Evolutionary conservation across 2,329 filamentous ascomycete species (phyloP), one percentile per base, ranked within the genome.

Genomic region (Sporothrix sp.): DNA sequence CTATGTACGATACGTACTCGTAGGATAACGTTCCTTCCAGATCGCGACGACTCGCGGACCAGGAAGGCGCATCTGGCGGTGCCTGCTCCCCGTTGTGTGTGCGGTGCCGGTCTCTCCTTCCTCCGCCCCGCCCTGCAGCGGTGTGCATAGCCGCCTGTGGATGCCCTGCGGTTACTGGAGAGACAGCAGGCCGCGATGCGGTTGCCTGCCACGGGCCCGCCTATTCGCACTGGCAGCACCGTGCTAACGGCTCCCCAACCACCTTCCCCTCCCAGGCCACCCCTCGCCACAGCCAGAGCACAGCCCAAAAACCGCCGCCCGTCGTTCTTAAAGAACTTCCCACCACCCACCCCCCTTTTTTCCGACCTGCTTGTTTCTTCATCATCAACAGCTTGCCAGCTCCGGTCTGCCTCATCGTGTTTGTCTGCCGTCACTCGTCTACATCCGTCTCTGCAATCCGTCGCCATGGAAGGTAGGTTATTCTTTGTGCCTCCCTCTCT

Each of bases 381-480:
- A 51, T 51, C 48, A 51, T 48, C 48, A 44, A 35, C 48, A 48
- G 58, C 61, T 58, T 56, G n/a, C n/a, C 53, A 56, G 39, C 56
- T 56, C 55, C 58, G 57, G 58, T 58, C 58, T 58, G 27, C 27
- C 28, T 60, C 65, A 61, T 60, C 63, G 61, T 60, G 63, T 44
- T 35, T 47, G 18, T 40, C 32, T 36, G 63, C 57, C 60, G 59
- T 51, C 44, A 38, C 39, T 16, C 43, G 58, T 58, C 61, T 59
- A 60, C 54, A 11, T 60, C 57, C 58, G 21, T 42, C 61, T 59
- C 61, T 58, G 58, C 51, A 71, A 75, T 69, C 70, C 66, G 66
- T 68, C 71, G 72, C 67, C 66, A 79, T 79, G 75, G 75, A 75
- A 70, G 72, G 72, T 75, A 60, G 56, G 56, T 58, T 58, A 53